Base-by-base conservation (phyloP, 345 rosid species). In the Stellera chamaejasme region DNA sequence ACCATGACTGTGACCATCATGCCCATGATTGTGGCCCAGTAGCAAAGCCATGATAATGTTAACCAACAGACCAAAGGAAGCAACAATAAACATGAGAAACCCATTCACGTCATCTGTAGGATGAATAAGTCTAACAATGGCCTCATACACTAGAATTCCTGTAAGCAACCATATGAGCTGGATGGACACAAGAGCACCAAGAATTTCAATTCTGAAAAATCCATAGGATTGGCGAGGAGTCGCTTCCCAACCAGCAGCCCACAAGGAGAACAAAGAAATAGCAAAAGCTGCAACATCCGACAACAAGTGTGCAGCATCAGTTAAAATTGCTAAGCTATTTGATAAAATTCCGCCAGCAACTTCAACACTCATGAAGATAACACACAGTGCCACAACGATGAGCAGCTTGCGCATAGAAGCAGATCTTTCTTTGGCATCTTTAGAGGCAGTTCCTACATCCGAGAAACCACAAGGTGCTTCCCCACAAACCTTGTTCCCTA, bases 201-300 rank as follows among this genome's bases (percentile, higher is more conserved):
- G 72, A 57, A 77, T 74, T 61, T 74, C 79, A 52, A 76, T 26
- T 64, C 82, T 70, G 47, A 70, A 69, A 74, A 77, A 80, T 1
- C 80, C 85, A 48, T 75, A 77, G 46, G 85, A 69, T 51, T 70
- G 82, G 3, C 70, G 75, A 0, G 85, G 78, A 32, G 63, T 77
- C 7, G 80, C 82, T 42, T 72, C 80, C 82, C 85, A 77, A 25
- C 80, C 67, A 0, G 80, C 50, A 41, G 80, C 82, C 85, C 85
- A 75, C 12, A 80, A 47, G 6, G 76, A 65, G 62, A 75, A 77
- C 11, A 77, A 66, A 2, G 80, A 81, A 46, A 81, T 81, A 11
- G 75, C 78, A 68, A 72, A 77, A 2, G 82, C 69, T 14, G 86
- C 82, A 45, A 62, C 66, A 62, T 62, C 66, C 4, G 66, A 62